Base-by-base conservation (phyloP, 2,329 filamentous ascomycete species). In the Lasiodiplodia sp. region DNA sequence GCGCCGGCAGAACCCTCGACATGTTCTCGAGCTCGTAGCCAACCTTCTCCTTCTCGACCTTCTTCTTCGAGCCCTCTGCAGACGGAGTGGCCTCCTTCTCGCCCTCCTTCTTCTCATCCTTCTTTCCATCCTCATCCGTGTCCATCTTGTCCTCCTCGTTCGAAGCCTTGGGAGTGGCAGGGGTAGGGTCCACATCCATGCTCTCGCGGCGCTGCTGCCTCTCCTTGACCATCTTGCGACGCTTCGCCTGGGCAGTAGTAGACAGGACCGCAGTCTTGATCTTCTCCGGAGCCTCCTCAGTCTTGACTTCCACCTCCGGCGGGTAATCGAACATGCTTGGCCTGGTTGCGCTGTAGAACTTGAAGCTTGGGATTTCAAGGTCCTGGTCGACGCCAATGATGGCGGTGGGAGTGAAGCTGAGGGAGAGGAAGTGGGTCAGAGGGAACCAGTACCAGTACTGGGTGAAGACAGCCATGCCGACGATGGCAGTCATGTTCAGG, bases 361-460 rank as follows among this genome's bases (percentile, higher is more conserved):
- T 96, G 88, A 97, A 94, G 77, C 90, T 91, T 23, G 96, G 94
- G 67, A 97, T 93, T 75, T 97, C 93, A 16, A 99, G 87, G 76
- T 97, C 93, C 76, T 96, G 91, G 78, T 99, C 94, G 31, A 99
- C 89, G 70, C 92, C 95, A 74, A 98, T 97, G 76, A 99, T 92
- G 1, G 96, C 92, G 1, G 96, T 99, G 1, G 96, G 96, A n/a
- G 93, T 94, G 82, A 99, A 98, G 76, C 93, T 94, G 70, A 99
- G 86, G 0, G 95, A 96, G 69, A 99, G 81, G 88, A 99, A 99
- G 82, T 99, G 96, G 37, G 96, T 97, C 75, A 98, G 91, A 70
- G 96, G 96, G 88, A 99, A 99, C 96, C 96, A 99, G 85, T 99
- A 99, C 96, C 96, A 99, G 85, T 99, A 99, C 80, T 99, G 96